Conservation (phyloP, 805 yeast genomes). For the Starmerella potacharoeniae region DNA sequence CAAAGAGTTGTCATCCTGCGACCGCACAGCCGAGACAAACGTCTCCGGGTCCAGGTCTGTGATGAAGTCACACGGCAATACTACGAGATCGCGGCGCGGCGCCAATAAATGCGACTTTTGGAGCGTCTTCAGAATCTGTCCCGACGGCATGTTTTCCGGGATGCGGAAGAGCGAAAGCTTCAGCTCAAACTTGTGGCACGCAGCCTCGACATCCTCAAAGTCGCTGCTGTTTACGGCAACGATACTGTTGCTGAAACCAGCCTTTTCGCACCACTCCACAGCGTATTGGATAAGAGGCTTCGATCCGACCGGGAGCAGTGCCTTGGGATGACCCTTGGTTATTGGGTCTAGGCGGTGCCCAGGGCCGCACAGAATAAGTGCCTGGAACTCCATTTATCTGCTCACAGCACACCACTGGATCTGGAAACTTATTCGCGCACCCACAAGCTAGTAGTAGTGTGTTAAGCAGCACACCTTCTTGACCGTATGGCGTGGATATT, state of each 20-base stretch:
- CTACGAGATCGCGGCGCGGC: slow-evolving; percentile 46
- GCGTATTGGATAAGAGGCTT: slow-evolving; percentile 79
- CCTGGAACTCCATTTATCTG: slow-evolving; percentile 73
- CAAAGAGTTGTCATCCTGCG: slow-evolving; percentile 51
- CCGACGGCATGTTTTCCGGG: slow-evolving; percentile 15
- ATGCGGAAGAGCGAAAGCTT: slow-evolving; percentile 6
- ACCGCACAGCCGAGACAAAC: slow-evolving; percentile 71
- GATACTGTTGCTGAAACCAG: slow-evolving; percentile 53
- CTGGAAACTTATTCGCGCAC: background rate
- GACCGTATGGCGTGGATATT: background rate
- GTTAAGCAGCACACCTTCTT: background rate
- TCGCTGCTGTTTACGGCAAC: slow-evolving; percentile 47
- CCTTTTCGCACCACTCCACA: slow-evolving; percentile 85
- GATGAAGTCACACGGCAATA: slow-evolving; percentile 87
- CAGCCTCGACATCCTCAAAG: slow-evolving; percentile 27
- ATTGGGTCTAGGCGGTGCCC: slow-evolving; percentile 68
- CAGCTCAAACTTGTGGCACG: slow-evolving; percentile 7
- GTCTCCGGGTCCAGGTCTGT: slow-evolving; percentile 88
- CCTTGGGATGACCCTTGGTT: slow-evolving; percentile 61
- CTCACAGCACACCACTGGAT: background rate
- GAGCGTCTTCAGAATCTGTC: slow-evolving; percentile 17
- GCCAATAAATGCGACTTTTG: slow-evolving; percentile 5
- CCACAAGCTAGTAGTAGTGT: background rate
- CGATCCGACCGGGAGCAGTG: slow-evolving; percentile 81
- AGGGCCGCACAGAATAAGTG: slow-evolving; percentile 77